Evolutionary conservation across 768 basidiomycete species (phyloP), one percentile per base, ranked within the genome.

Genomic region (Panellus pusillus): DNA sequence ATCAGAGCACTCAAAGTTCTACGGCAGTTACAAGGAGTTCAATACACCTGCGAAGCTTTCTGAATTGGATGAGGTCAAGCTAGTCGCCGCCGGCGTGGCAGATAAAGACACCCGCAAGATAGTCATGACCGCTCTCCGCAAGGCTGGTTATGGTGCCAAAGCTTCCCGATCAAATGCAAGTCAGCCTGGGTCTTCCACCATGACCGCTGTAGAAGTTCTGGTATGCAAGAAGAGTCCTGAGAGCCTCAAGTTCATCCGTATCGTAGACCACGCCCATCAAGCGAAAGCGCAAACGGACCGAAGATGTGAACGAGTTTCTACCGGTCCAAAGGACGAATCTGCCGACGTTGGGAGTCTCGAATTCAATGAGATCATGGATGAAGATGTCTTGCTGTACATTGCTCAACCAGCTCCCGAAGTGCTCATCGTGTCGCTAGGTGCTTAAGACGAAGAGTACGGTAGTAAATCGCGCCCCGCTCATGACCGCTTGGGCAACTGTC

Each of bases 401-500:
- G 6, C 1, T 18, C 36, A 12, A 35, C n/a, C 27, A 20, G n/a
- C 14, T 18, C 28, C 19, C 32, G 19, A 32, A 19, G 8, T 17
- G 44, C 28, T 32, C 13, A 38, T 15, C 27, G 41, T 41, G 55
- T 27, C 13, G 19, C 24, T 54, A 93, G 90, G 67, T 75, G 8
- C 75, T 97, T 39, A 74, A 68, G 56, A 69, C 68, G 17, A 87
- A 91, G 60, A 77, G 74, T 8, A 77, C 82, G 17, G 77, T 92
- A 17, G 79, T 91, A 41, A 98, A 98, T 68, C 85, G 96, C 19
- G 95, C 96, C 1, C 96, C 96, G 0, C 77, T 98, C 41, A 91
- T 98, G 90, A 93, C 87, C 50, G 93, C 89, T 2, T 98, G 96
- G 96, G 84, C 92, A 2, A 89, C 80, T 47, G 70, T 92, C 31